Percentiles rank a stretch among this genome's conserved stretches.
Evolutionary conservation across 2,329 filamentous ascomycete species (phyloP).

Genomic region (Epichloe bromicola): DNA sequence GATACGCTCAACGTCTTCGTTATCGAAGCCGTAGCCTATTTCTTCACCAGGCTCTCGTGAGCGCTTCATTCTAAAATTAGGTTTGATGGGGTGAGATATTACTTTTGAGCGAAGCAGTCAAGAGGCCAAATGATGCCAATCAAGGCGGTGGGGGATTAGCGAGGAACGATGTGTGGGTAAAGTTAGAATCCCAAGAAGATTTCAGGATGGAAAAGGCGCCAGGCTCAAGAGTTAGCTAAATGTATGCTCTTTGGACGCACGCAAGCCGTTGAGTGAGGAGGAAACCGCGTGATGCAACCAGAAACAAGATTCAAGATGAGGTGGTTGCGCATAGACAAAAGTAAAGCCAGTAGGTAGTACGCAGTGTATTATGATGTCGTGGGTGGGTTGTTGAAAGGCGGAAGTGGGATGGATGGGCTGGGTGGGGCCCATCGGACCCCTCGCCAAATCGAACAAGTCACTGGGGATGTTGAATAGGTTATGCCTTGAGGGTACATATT

Average conservation of each 20-base stretch:
- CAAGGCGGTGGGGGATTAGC: background rate
- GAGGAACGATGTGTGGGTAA: background rate
- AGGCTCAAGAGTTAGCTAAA: too few relatives aligned
- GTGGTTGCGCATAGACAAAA: background rate
- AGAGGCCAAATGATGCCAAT: background rate
- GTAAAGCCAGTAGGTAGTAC: too few relatives aligned
- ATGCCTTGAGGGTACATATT: too few relatives aligned
- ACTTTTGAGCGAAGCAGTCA: slow-evolving; percentile 4
- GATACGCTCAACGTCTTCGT: slow-evolving; percentile 7
- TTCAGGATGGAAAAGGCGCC: background rate
- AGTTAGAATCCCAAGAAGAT: background rate
- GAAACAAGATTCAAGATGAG: background rate
- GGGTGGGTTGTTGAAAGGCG: background rate
- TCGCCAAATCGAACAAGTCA: background rate
- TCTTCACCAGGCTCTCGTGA: slow-evolving; percentile 45
- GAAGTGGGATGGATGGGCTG: background rate
- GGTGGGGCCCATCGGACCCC: background rate
- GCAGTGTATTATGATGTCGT: background rate
- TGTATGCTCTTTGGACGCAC: background rate
- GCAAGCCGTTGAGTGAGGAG: background rate
- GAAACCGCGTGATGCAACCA: background rate
- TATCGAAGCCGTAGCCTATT: slow-evolving; percentile 18
- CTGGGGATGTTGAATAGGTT: too few relatives aligned
- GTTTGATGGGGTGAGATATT: slow-evolving; percentile 4
- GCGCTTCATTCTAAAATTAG: slow-evolving; percentile 40